A percentile compares a stretch with the other conserved stretches of the same genome.
Conservation (phyloP, 106 monocot species). For the Dendrobium huoshanense region DNA sequence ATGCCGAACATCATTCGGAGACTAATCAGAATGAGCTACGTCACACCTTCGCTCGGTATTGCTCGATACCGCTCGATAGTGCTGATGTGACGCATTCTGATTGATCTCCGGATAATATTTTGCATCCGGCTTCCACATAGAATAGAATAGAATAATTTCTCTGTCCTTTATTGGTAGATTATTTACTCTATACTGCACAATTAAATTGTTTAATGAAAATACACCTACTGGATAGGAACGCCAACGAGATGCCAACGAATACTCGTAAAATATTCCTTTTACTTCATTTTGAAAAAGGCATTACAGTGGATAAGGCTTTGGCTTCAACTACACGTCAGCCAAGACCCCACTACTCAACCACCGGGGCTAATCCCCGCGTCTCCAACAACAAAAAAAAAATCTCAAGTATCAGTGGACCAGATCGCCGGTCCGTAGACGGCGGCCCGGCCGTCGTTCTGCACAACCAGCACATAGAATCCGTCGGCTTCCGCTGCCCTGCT, state of each 20-base stretch:
- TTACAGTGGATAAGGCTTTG: not conserved
- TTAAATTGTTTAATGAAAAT: too few species aligned
- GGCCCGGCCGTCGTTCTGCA: slow-evolving; percentile 21
- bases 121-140: too few species aligned
- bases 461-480: slow-evolving; percentile 13
- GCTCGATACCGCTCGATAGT: too few species aligned
- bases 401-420: slow-evolving; percentile 6
- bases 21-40: too few species aligned
- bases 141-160: too few species aligned
- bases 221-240: not conserved
- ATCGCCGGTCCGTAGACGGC: slow-evolving; percentile 21
- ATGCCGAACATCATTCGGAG: too few species aligned
- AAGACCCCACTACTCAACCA: not conserved
- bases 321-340: not conserved
- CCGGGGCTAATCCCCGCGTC: not conserved
- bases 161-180: too few species aligned
- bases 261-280: not conserved
- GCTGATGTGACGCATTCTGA: too few species aligned
- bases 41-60: too few species aligned
- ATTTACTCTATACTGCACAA: too few species aligned
- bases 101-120: too few species aligned
- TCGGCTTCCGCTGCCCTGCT: not conserved
- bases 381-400: not conserved
- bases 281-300: not conserved
- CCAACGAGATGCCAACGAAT: not conserved